phyloP scores from a whole-genome alignment of 1,139 yeast genomes.

The Yamadazyma taylorii region DNA sequence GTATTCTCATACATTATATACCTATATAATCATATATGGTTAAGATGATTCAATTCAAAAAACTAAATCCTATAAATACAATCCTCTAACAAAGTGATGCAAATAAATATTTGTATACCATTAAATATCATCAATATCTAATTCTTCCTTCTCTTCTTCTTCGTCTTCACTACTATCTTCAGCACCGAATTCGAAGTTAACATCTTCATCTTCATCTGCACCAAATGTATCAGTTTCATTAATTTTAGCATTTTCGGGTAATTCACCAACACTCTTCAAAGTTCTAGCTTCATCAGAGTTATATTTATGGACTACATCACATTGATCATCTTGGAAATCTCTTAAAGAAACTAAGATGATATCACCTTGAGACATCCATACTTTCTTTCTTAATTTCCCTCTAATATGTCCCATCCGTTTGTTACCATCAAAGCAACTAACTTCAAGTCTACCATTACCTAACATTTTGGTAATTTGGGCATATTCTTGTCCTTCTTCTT shows the following conservation, averaged over 20 bases:
- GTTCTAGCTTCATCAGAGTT: constrained; percentile 98
- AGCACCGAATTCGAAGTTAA: constrained; percentile 97
- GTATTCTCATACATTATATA: no score
- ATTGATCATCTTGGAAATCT: constrained; percentile 97
- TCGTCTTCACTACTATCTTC: constrained; percentile 81
- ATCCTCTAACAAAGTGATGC: constrained; percentile 5
- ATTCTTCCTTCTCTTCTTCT: constrained; percentile 62
- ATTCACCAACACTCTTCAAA: constrained; percentile 91
- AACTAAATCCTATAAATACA: constrained; percentile 6
- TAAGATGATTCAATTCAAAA: background rate
- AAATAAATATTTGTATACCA: no score
- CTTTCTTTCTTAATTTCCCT: constrained; percentile 99
- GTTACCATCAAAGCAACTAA: constrained; percentile 88
- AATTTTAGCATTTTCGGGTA: constrained; percentile 95
- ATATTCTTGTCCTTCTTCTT: constrained; percentile 97
- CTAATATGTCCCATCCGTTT: constrained; percentile 97
- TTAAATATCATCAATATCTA: constrained; percentile 79
- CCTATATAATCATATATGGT: constrained; percentile 3
- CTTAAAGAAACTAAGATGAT: constrained; percentile 92
- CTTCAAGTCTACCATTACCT: constrained; percentile 97
- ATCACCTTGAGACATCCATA: constrained; percentile 99
- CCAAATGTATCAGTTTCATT: constrained; percentile 98
- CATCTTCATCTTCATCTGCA: constrained; percentile 95
- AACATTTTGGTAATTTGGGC: constrained; percentile 98
- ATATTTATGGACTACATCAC: constrained; percentile 96